phyloP scores from a whole-genome alignment of 805 yeast genomes.

The Yarrowia deformans region DNA sequence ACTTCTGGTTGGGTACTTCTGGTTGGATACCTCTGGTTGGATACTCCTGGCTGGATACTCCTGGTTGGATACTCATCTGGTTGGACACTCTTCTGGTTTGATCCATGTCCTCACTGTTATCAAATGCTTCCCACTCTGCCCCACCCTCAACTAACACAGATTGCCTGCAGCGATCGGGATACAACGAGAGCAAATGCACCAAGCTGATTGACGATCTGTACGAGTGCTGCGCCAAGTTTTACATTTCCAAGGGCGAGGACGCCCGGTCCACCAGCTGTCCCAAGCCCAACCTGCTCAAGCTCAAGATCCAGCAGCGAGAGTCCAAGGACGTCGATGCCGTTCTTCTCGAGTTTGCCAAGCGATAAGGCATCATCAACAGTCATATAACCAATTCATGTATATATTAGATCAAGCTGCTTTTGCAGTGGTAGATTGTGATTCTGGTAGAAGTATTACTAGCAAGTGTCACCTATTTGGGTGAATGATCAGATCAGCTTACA shows the following conservation, averaged over 20 bases:
- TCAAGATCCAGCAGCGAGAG: conserved; percentile 71
- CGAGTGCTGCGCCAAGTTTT: conserved; percentile 74
- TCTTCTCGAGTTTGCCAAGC: conserved; percentile 47
- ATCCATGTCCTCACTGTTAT: too few relatives aligned
- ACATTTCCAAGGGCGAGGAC: conserved; percentile 63
- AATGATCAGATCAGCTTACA: too few relatives aligned
- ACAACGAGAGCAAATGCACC: conserved; percentile 78
- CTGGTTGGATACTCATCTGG: too few relatives aligned
- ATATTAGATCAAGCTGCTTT: background rate
- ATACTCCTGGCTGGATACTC: too few relatives aligned
- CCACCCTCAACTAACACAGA: conserved; percentile 49
- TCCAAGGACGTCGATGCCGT: conserved; percentile 66
- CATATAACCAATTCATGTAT: conserved; percentile 9
- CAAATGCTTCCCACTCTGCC: background rate
- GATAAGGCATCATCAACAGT: background rate
- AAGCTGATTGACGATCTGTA: conserved; percentile 72
- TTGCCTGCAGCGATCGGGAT: conserved; percentile 68
- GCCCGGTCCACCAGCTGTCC: conserved; percentile 82
- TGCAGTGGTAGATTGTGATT: too few relatives aligned
- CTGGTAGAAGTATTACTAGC: too few relatives aligned
- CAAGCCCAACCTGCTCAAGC: conserved; percentile 62
- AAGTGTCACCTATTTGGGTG: too few relatives aligned
- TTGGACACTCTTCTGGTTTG: too few relatives aligned
- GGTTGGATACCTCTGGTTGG: too few relatives aligned
- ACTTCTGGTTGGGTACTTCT: too few relatives aligned